A percentile compares a stretch with the other conserved stretches of the same genome.
Evolutionary conservation across 768 basidiomycete species (phyloP).

Genomic region (Megacollybia marginata): DNA sequence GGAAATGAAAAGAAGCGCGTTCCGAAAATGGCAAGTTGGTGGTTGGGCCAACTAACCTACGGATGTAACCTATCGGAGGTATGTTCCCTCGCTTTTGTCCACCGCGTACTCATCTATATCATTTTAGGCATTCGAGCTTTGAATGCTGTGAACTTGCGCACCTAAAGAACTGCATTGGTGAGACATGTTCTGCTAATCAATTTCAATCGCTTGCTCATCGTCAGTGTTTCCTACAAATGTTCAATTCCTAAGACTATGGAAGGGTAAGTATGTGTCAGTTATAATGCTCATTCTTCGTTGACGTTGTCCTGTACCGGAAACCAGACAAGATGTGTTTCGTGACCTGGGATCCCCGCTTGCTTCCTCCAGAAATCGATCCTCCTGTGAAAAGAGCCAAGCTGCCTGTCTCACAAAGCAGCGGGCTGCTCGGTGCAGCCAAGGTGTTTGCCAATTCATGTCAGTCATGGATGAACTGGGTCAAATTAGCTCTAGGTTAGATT

Average conservation of each 20-base stretch:
- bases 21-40: no score
- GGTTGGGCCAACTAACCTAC: no score
- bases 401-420: neutral
- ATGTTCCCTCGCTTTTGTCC: neutral
- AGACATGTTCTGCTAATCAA: neutral
- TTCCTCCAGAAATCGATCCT: constrained; percentile 5
- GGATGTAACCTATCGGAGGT: no score
- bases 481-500: neutral
- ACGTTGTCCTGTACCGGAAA: constrained; percentile 4
- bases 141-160: constrained; percentile 10
- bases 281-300: neutral
- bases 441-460: neutral
- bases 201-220: neutral
- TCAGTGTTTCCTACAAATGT: constrained; percentile 13
- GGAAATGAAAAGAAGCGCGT: no score
- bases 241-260: constrained; percentile 16
- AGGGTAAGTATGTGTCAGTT: constrained; percentile 10
- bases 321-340: constrained; percentile 17
- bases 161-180: constrained; percentile 14
- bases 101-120: no score
- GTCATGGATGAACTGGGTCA: neutral
- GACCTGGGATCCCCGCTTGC: constrained; percentile 8
- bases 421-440: neutral
- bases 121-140: constrained; percentile 13
- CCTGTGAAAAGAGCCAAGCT: neutral